Evolutionary conservation across 371 early-diverging fungal genomes (phyloP), one percentile per base, ranked within the genome.

Genomic region (Ordospora colligata): DNA sequence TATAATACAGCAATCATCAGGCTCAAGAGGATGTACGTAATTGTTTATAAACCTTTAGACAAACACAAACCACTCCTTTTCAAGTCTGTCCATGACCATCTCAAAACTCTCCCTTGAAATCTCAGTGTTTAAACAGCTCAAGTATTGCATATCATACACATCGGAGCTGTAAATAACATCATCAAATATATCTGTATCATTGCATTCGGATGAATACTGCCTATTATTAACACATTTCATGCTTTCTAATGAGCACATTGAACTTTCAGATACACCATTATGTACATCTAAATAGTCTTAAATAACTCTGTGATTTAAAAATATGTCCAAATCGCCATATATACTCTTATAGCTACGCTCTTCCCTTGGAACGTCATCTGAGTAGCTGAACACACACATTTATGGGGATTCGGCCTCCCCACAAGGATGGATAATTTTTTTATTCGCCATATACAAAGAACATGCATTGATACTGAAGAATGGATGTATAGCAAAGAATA

Each of bases 31-130:
- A 51, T 19, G 17, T 9, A 42, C 40, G 5, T 74, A 45, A 58
- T 74, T 82, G 37, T 69, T 66, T 17, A 78, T 42, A n/a, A 74
- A 51, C 3, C 63, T 78, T 53, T 76, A 47, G 37, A 74, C 71
- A 62, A 74, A 52, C 58, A 32, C 70, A 62, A 68, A 74, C 72
- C 80, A 78, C 68, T 83, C 81, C 69, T 83, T 83, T 37, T 80
- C 80, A 21, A 83, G 54, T n/a, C 79, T 63, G 66, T 83, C 83
- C 44, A 83, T 64, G 11, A 83, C 64, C 2, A 78, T 51, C 50
- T 83, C 83, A 68, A 78, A 83, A 5, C 40, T 7, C 23, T 72
- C 42, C 37, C 43, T 7, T 6, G 67, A 40, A 17, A 53, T 14
- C 23, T 64, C 25, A 12, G 21, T 52, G 12, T 10, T 4, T 19